These are phyloP conservation scores for Lachancea dasiensis DNA, from an alignment of 805 yeast species.

Conservation along the genomic window DNA sequence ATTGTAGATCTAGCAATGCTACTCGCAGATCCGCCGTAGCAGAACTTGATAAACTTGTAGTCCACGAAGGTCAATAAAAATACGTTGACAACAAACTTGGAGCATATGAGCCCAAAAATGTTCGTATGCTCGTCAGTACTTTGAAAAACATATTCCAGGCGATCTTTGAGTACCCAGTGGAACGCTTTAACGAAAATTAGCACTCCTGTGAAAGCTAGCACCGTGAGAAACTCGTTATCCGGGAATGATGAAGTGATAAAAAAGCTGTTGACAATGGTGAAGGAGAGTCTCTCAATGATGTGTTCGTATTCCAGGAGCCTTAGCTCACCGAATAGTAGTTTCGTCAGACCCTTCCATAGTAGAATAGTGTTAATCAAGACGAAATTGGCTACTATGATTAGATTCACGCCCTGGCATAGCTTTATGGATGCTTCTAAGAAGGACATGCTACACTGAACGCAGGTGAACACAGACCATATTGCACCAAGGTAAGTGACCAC, in stretches of 20 bases:
- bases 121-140: slow-evolving; percentile 31
- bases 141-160: slow-evolving; percentile 46
- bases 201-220: slow-evolving; percentile 33
- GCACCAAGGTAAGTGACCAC: slow-evolving; percentile 20
- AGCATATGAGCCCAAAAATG: slow-evolving; percentile 27
- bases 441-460: slow-evolving; percentile 23
- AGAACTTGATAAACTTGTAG: slow-evolving; percentile 43
- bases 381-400: slow-evolving; percentile 41
- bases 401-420: slow-evolving; percentile 44
- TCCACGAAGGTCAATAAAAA: slow-evolving; percentile 45
- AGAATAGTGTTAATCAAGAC: slow-evolving; percentile 34
- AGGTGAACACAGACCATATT: slow-evolving; percentile 18
- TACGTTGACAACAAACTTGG: slow-evolving; percentile 42
- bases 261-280: slow-evolving; percentile 55
- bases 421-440: slow-evolving; percentile 42
- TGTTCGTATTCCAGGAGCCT: slow-evolving; percentile 73
- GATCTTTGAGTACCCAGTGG: slow-evolving; percentile 61
- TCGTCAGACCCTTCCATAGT: slow-evolving; percentile 45
- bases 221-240: slow-evolving; percentile 43
- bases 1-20: slow-evolving; percentile 40
- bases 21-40: slow-evolving; percentile 40
- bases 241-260: slow-evolving; percentile 50
- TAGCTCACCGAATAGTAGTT: slow-evolving; percentile 64
- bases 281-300: slow-evolving; percentile 59
- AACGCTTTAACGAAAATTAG: slow-evolving; percentile 55